phyloP scores from a whole-genome alignment of 306 rosid species.

The Lablab purpureus region DNA sequence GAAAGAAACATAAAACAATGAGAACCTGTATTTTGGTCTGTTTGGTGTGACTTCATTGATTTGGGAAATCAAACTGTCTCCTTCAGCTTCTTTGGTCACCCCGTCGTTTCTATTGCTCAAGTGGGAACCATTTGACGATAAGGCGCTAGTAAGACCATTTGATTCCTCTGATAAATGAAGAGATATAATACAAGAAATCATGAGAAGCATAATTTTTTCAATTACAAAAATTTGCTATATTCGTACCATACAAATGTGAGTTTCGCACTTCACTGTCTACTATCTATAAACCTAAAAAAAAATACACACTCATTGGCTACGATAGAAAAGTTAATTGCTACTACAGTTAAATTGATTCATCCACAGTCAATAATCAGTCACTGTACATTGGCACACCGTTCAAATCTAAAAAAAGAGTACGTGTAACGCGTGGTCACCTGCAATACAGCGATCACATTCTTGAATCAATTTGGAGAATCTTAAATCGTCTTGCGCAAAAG shows the following conservation, averaged over 20 bases:
- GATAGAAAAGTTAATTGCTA: neutral
- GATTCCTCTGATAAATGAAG: constrained; percentile 52
- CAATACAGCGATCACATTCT: constrained; percentile 71
- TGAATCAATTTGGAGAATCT: constrained; percentile 70
- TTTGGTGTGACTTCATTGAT: constrained; percentile 21
- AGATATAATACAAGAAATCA: constrained; percentile 26
- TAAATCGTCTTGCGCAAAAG: constrained; percentile 64
- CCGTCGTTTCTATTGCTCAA: constrained; percentile 27
- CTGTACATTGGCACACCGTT: neutral
- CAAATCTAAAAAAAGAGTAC: too few species aligned
- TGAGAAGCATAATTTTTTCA: neutral
- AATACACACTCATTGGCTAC: neutral
- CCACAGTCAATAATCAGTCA: neutral
- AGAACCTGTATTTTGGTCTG: constrained; percentile 68
- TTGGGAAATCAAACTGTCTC: constrained; percentile 29
- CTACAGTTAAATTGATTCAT: neutral
- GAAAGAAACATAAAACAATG: neutral
- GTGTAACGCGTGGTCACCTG: constrained; percentile 49
- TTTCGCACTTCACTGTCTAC: neutral
- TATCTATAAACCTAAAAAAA: neutral
- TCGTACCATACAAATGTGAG: neutral
- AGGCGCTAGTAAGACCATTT: constrained; percentile 30
- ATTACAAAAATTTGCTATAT: neutral
- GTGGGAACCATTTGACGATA: constrained; percentile 34
- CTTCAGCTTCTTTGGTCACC: constrained; percentile 45